Evolutionary conservation across 176 grass and related monocot genomes (phyloP).

Genomic region (Phragmites australis): DNA sequence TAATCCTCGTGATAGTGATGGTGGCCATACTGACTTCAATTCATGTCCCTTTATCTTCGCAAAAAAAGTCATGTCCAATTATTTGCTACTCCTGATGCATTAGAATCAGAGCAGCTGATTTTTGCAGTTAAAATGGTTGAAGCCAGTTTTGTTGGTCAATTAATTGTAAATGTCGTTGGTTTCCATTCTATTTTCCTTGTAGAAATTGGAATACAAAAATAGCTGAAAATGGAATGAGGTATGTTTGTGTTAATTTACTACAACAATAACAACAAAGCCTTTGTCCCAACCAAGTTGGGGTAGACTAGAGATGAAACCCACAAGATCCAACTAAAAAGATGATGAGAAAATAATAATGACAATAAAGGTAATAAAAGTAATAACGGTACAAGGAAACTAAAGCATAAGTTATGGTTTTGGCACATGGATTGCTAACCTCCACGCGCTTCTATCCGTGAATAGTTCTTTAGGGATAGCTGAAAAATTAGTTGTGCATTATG

Average conservation of each 20-base stretch:
- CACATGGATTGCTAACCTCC: too few relatives aligned
- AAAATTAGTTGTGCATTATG: background rate
- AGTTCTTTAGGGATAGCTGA: background rate
- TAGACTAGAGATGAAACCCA: too few relatives aligned
- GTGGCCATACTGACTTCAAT: background rate
- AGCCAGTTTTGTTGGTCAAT: background rate
- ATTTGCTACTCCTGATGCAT: too few relatives aligned
- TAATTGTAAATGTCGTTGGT: background rate
- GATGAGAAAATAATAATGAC: too few relatives aligned
- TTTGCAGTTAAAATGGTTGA: background rate
- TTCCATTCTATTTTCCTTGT: background rate
- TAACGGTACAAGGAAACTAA: too few relatives aligned
- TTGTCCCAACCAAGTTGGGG: too few relatives aligned
- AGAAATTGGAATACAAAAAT: background rate
- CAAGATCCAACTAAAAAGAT: too few relatives aligned
- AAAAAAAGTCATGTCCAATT: too few relatives aligned
- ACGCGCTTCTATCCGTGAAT: too few relatives aligned
- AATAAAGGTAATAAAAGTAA: too few relatives aligned
- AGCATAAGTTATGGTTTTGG: too few relatives aligned
- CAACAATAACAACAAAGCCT: too few relatives aligned
- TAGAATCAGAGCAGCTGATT: background rate
- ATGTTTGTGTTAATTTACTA: background rate
- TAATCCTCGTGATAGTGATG: constrained; percentile 23
- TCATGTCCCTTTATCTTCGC: background rate
- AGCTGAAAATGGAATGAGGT: background rate